Evolutionary conservation across 1,284 basidiomycete species (phyloP).

Genomic region (Leucoagaricus sp.): DNA sequence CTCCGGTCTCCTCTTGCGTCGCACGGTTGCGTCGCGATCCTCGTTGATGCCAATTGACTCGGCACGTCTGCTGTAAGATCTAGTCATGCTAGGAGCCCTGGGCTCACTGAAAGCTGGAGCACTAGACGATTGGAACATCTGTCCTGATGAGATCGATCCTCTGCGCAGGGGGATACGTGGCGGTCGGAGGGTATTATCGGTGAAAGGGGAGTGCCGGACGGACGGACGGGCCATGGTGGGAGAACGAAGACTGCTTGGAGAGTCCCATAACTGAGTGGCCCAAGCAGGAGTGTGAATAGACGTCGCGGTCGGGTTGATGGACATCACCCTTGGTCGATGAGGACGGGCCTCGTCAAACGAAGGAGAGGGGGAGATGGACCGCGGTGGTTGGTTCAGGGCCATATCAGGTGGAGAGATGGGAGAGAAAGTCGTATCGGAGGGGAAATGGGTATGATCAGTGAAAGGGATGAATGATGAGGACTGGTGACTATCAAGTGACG

Average conservation of each 20-base stretch:
- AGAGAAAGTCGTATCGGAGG: slow-evolving; percentile 53
- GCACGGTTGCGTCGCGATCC: slow-evolving; percentile 71
- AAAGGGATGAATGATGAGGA: slow-evolving; percentile 44
- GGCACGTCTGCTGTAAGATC: slow-evolving; percentile 63
- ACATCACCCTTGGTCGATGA: slow-evolving; percentile 43
- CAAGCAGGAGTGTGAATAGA: slow-evolving; percentile 56
- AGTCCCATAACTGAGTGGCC: slow-evolving; percentile 65
- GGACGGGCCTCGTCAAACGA: slow-evolving; percentile 45
- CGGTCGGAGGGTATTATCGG: slow-evolving; percentile 42
- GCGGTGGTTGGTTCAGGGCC: slow-evolving; percentile 57
- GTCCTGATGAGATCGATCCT: slow-evolving; percentile 51
- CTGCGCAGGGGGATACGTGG: slow-evolving; percentile 41
- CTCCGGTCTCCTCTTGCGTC: slow-evolving; percentile 61
- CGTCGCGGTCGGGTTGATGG: slow-evolving; percentile 57
- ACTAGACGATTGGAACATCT: slow-evolving; percentile 76
- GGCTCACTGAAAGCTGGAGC: slow-evolving; percentile 55
- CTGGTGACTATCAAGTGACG: slow-evolving; percentile 40
- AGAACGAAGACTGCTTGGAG: slow-evolving; percentile 32
- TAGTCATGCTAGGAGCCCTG: slow-evolving; percentile 45
- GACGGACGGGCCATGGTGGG: slow-evolving; percentile 34
- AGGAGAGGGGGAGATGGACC: slow-evolving; percentile 56
- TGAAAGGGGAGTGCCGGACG: slow-evolving; percentile 45
- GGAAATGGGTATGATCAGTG: slow-evolving; percentile 42
- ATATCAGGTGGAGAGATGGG: slow-evolving; percentile 44
- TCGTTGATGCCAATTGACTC: slow-evolving; percentile 51